These are phyloP conservation scores for Aquilaria yunnanensis DNA, from an alignment of 345 rosid genomes.

Conservation along the genomic window DNA sequence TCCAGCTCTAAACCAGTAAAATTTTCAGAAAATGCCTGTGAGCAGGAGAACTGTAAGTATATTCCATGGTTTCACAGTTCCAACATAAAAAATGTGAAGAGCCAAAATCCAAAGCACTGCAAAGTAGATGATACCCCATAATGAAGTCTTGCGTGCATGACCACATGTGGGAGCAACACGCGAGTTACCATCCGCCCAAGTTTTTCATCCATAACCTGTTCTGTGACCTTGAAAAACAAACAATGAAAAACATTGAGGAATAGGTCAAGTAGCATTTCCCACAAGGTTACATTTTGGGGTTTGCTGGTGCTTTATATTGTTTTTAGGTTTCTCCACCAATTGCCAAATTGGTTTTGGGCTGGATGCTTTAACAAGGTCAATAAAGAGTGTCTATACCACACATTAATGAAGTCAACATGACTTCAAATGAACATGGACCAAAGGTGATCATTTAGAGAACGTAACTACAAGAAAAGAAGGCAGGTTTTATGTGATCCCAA, in stretches of 20 bases:
- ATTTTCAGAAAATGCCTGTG: constrained; percentile 91
- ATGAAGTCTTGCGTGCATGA: constrained; percentile 95
- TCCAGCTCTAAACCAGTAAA: constrained; percentile 97
- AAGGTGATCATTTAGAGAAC: no score
- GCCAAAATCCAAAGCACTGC: constrained; percentile 1
- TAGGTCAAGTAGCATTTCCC: no score
- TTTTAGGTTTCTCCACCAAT: no score
- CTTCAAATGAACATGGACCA: no score
- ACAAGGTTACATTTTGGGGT: no score
- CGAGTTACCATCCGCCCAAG: constrained; percentile 92
- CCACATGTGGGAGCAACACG: constrained; percentile 93
- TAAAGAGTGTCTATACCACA: no score
- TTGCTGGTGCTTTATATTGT: no score
- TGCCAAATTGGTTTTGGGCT: no score
- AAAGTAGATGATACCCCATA: constrained; percentile 59
- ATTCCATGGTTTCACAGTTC: constrained; percentile 6
- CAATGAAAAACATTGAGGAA: neutral
- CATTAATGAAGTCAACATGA: no score
- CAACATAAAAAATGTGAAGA: constrained; percentile 5
- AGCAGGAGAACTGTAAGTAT: constrained; percentile 9
- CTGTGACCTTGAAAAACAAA: constrained; percentile 54
- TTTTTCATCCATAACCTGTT: constrained; percentile 83
- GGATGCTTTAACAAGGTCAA: no score
- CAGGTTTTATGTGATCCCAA: no score
- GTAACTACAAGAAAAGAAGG: no score